These are phyloP conservation scores for Eutypella sp. DNA, from an alignment of 2,329 filamentous ascomycete genomes.

Conservation along the genomic window DNA sequence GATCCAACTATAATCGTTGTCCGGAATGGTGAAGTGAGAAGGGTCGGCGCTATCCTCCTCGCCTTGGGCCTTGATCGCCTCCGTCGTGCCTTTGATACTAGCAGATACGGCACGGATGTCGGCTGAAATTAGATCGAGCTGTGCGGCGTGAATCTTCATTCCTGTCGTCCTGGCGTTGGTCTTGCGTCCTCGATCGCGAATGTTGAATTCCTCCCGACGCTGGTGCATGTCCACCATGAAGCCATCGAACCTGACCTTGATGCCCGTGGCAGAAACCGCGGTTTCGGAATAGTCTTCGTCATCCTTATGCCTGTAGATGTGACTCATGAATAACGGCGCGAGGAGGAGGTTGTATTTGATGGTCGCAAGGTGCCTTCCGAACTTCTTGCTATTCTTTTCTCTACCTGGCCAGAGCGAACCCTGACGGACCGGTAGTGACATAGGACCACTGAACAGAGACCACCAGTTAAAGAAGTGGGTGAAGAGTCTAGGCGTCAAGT, in stretches of 20 bases:
- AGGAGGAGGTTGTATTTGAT: slow-evolving; percentile 96
- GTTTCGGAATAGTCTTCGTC: slow-evolving; percentile 74
- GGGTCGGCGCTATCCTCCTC: slow-evolving; percentile 62
- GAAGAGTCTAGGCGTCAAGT: slow-evolving; percentile 92
- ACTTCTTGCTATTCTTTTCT: slow-evolving; percentile 98
- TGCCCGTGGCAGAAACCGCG: slow-evolving; percentile 84
- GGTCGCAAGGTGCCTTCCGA: slow-evolving; percentile 92
- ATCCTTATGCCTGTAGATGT: slow-evolving; percentile 98
- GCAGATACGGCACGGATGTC: slow-evolving; percentile 93
- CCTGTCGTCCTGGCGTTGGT: slow-evolving; percentile 78
- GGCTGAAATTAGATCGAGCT: slow-evolving; percentile 85
- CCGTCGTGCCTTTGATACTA: slow-evolving; percentile 72
- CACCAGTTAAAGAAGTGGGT: slow-evolving; percentile 98
- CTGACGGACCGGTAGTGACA: slow-evolving; percentile 92
- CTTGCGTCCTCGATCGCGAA: slow-evolving; percentile 69
- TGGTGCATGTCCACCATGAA: slow-evolving; percentile 97
- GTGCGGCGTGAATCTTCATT: slow-evolving; percentile 93
- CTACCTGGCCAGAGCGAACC: slow-evolving; percentile 85
- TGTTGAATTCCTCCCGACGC: slow-evolving; percentile 85
- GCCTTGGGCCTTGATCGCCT: slow-evolving; percentile 63
- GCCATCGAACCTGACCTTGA: slow-evolving; percentile 93
- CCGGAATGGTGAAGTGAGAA: slow-evolving; percentile 89
- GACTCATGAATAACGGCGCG: slow-evolving; percentile 88
- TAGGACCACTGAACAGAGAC: slow-evolving; percentile 90
- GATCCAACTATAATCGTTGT: slow-evolving; percentile 93